phyloP scores from a whole-genome alignment of 2,329 filamentous ascomycete species.

The Clonostachys byssicola region DNA sequence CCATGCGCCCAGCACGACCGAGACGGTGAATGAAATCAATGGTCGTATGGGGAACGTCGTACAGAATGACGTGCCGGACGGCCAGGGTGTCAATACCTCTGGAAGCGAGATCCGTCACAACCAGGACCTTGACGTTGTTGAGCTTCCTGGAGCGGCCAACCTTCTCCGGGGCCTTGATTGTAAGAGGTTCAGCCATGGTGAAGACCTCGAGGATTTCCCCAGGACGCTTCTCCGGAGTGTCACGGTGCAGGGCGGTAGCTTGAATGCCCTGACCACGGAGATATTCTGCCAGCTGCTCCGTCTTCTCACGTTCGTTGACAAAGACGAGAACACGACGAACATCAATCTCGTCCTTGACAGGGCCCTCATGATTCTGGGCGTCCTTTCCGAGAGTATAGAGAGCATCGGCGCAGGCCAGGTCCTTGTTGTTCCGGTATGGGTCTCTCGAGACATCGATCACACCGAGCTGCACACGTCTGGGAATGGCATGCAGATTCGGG shows the following conservation, averaged over 20 bases:
- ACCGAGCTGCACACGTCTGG: conserved; percentile 87
- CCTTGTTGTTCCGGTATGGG: conserved; percentile 91
- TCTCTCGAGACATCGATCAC: conserved; percentile 88
- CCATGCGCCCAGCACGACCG: conserved; percentile 89
- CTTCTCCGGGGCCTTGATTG: conserved; percentile 17
- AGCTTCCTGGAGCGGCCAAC: conserved; percentile 45
- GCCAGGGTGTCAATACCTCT: conserved; percentile 91
- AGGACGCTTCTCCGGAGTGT: conserved; percentile 74
- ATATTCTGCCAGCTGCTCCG: conserved; percentile 74
- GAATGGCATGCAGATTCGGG: conserved; percentile 93
- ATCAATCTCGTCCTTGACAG: conserved; percentile 51
- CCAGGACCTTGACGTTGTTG: conserved; percentile 81
- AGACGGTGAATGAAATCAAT: conserved; percentile 98
- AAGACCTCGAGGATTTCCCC: conserved; percentile 75
- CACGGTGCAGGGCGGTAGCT: conserved; percentile 78
- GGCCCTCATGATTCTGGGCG: conserved; percentile 52
- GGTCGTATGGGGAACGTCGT: conserved; percentile 95
- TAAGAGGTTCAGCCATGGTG: conserved; percentile 45
- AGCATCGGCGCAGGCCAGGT: conserved; percentile 88
- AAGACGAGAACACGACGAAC: conserved; percentile 90
- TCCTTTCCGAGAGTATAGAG: conserved; percentile 92
- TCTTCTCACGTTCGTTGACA: conserved; percentile 92
- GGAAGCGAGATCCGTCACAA: conserved; percentile 90
- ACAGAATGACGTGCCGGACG: conserved; percentile 87
- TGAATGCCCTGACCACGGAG: conserved; percentile 83